Evolutionary conservation across 192 early-diverging fungal genomes (phyloP), one percentile per base, ranked within the genome.

Genomic region (Phycomyces blakesleeanus): DNA sequence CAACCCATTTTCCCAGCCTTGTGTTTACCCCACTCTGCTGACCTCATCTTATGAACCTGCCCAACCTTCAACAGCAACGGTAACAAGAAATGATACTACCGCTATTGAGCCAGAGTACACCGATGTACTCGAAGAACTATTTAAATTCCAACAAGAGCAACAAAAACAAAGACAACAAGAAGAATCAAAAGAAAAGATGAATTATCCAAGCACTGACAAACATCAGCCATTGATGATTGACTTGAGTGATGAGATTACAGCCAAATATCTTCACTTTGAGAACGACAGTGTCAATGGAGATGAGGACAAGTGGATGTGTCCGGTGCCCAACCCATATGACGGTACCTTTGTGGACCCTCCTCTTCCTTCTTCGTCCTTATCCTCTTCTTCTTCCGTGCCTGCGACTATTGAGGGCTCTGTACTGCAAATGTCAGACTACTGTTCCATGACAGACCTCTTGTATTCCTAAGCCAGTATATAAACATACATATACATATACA

Each of bases 231-330:
- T 47, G 18, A n/a, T 47, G 12, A 18, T 47, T 14, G 44, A 47
- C 18, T 47, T 47, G 44, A 47, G 11, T 12, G 44, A 47, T 47
- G 44, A 47, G 11, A 47, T 47, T 12, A 47, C 44, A 47, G 44
- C 44, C 44, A 47, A 47, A 18, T 47, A 47, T 47, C 44, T 47
- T 47, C 44, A 47, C 11, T 47, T 47, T 47, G 44, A 47, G 11
- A 47, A 47, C 18, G 44, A 47, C 44, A 47, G 44, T 12, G 44
- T 47, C 11, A 14, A 47, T 47, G 44, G 18, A 14, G 44, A 47
- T n/a, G 44, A 47, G 44, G 15, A 47, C 1, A 47, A 47, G 11
- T 47, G 44, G 44, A 47, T 11, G 3, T 18, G 15, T 14, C 18
- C 18, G 44, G 15, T 47, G 44, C 12, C 44, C 2, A 14, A 47